phyloP scores from a whole-genome alignment of 768 basidiomycete species.

The Leccinum imitatum region DNA sequence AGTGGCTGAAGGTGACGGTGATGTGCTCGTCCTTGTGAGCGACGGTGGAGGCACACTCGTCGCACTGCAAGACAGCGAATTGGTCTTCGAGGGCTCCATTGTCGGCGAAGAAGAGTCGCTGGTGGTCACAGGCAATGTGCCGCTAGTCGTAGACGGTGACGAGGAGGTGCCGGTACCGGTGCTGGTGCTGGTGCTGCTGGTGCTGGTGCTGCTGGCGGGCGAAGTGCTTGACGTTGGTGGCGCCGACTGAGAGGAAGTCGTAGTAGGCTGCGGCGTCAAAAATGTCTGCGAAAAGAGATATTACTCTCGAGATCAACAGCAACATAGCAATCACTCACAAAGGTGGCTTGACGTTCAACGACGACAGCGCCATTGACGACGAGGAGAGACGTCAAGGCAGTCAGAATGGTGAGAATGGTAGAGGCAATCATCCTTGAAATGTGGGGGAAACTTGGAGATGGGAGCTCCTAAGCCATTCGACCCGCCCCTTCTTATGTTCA shows the following conservation, averaged over 20 bases:
- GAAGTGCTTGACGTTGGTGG: not conserved
- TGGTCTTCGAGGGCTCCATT: not conserved
- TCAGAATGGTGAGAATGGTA: constrained; percentile 4
- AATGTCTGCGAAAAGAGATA: not conserved
- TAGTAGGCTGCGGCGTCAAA: constrained; percentile 13
- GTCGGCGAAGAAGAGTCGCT: not conserved
- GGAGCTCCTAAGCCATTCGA: not conserved
- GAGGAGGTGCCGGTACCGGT: not conserved
- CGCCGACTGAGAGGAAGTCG: not conserved
- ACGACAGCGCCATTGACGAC: constrained; percentile 18
- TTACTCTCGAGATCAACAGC: not conserved
- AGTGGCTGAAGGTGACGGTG: not conserved
- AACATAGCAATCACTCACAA: constrained; percentile 9
- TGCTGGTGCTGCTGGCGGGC: not conserved
- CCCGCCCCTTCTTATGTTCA: constrained; percentile 7
- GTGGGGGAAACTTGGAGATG: not conserved
- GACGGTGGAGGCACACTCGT: not conserved
- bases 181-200: no score
- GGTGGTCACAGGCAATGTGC: not conserved
- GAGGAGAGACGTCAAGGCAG: constrained; percentile 13
- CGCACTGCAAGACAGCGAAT: not conserved
- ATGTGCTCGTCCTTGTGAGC: not conserved
- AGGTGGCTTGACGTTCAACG: constrained; percentile 13
- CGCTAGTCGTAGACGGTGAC: not conserved
- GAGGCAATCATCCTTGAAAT: constrained; percentile 9